These are phyloP conservation scores for Sphaceloma murrayae DNA, from an alignment of 2,329 filamentous ascomycete genomes.

Conservation along the genomic window DNA sequence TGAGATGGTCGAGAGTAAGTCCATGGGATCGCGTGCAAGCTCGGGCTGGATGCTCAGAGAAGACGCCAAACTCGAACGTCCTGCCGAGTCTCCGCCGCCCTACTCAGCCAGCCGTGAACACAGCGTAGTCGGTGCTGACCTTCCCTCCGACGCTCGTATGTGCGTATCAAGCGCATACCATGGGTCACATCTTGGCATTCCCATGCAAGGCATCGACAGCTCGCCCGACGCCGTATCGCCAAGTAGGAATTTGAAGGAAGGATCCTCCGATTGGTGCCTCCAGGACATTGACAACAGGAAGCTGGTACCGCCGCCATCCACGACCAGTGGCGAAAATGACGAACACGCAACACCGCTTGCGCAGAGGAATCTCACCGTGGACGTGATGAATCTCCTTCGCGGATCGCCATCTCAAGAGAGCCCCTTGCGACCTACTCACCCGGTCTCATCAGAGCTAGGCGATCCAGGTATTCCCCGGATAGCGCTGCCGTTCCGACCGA, in stretches of 20 bases:
- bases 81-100: neutral
- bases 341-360: neutral
- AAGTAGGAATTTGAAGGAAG: too few species aligned
- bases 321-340: neutral
- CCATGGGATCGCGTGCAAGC: neutral
- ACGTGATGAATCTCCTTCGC: neutral
- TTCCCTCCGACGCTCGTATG: too few species aligned
- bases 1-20: neutral
- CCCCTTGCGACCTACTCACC: neutral
- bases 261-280: too few species aligned
- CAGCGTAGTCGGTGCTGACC: too few species aligned
- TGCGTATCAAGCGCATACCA: too few species aligned
- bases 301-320: neutral
- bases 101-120: too few species aligned
- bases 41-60: neutral
- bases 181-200: too few species aligned
- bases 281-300: neutral
- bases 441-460: too few species aligned
- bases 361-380: neutral
- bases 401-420: neutral
- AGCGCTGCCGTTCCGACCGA: too few species aligned
- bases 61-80: neutral
- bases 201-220: too few species aligned
- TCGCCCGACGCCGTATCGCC: too few species aligned
- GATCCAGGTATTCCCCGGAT: too few species aligned